Base-by-base conservation (phyloP, 2,329 filamentous ascomycete species). In the Aspergillus terreus region DNA sequence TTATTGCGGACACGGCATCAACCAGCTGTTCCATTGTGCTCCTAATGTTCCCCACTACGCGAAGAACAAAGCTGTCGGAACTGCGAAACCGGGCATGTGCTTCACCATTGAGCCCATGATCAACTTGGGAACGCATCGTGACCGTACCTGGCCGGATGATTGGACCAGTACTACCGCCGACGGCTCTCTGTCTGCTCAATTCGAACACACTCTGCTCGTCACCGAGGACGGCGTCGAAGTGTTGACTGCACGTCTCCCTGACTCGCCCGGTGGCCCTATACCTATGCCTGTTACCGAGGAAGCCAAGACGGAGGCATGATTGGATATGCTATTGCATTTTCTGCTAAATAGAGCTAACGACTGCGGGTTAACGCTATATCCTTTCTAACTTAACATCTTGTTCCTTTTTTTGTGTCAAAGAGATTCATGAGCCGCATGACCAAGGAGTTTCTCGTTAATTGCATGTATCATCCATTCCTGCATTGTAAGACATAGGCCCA, bases 101-200 rank as follows among this genome's bases (percentile, higher is more conserved):
- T 99, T 99, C 66, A 99, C 94, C 0, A 99, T 99, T 55, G 94
- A 99, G 76, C 94, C 94, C 14, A 99, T 99, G 94, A 92, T 99
- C 68, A 91, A 90, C 38, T 72, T 96, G 50, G 94, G 94, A 52
- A 92, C 89, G 55, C 89, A 96, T 72, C 84, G 84, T 57, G 94
- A 99, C 67, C 87, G 94, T 70, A 97, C 91, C 0, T 99, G 94
- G 94, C 94, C 94, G 0, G 94, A 99, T 70, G 90, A 97, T 76
- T 99, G 94, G 94, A 99, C 94, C 1, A 96, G 91, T 72, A 89
- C 90, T 4, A 99, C 94, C 0, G 82, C 86, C 51, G 94, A 99
- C 69, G 94, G 94, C 46, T 88, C 87, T 72, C 79, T 83, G 67
- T 96, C 92, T 14, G 94, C 94, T 9, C 94, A 99, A 68, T 99